phyloP scores from a whole-genome alignment of 78 protist genomes.

The Emiliania huxleyi region DNA sequence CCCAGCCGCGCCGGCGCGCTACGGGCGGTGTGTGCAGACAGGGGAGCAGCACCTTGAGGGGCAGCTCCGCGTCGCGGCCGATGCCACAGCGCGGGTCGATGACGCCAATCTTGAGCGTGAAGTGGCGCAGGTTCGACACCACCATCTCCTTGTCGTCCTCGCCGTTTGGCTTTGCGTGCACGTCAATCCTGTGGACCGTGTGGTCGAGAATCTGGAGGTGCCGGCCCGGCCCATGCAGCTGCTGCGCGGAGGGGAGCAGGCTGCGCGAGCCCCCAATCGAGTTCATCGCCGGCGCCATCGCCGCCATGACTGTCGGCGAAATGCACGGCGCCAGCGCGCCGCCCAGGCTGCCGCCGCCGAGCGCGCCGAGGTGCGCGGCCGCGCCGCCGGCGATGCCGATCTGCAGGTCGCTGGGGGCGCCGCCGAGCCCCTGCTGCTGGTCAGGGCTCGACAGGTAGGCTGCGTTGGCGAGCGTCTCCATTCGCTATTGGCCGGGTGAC shows the following conservation, averaged over 20 bases:
- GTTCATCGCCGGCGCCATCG: neutral
- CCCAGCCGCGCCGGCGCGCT: neutral
- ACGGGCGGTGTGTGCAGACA: no score
- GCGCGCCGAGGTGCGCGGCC: neutral
- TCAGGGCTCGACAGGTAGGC: neutral
- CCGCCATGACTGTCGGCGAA: neutral
- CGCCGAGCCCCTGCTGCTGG: neutral
- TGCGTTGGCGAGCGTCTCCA: neutral
- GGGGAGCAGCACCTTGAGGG: neutral
- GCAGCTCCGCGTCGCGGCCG: constrained; percentile 11
- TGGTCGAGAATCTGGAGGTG: constrained; percentile 10
- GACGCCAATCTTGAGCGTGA: neutral
- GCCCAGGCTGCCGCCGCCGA: neutral
- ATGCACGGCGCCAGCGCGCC: neutral
- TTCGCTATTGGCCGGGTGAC: no score
- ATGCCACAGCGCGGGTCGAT: neutral
- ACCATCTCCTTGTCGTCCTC: constrained; percentile 8
- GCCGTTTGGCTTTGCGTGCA: neutral
- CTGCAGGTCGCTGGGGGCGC: neutral
- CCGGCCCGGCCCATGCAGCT: neutral
- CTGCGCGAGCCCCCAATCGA: neutral
- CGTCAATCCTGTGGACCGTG: neutral
- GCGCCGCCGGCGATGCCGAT: neutral
- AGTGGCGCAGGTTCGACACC: constrained; percentile 1
- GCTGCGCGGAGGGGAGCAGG: neutral